Evolutionary conservation across 2,329 filamentous ascomycete species (phyloP), one percentile per base, ranked within the genome.

Genomic region (Calonectria multiphialidica): DNA sequence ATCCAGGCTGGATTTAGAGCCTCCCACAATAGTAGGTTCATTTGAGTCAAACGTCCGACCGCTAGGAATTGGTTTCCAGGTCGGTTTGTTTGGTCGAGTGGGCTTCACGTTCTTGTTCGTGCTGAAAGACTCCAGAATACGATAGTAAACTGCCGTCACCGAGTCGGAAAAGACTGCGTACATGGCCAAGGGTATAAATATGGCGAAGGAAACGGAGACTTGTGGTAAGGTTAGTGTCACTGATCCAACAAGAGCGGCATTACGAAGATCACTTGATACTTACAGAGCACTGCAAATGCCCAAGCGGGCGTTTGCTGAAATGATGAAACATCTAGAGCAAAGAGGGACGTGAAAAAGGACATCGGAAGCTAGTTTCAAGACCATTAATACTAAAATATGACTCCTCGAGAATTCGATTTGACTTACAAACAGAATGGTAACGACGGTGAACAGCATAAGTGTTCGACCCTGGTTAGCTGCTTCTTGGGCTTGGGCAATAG

Each of bases 341-440:
- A 76, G 6, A 76, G 28, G 10, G 75, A 75, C 0, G 75, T 69
- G 18, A 76, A 68, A 30, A 76, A 76, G 2, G 74, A 76, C 59
- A 76, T 47, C 2, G 74, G 74, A 1, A 76, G 68, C 74, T 75
- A 37, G 12, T 6, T 16, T 12, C 5, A 13, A 7, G 5, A 18
- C 2, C 2, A 25, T 68, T 18, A 63, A 47, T 23, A 49, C 15
- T 1, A 23, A 3, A 16, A 2, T 23, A 3, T 21, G 35, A 6
- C 6, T 2, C 16, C 3, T 23, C 21, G n/a, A 37, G 5, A 8
- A 4, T 2, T 15, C 13, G 16, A 13, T 23, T 35, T 6, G 0
- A 73, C 75, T 53, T 42, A 77, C 75, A 63, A 77, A 77, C 2
- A 75, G 49, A 61, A 77, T 67, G 5, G 76, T 76, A 1, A 72